These are phyloP conservation scores for Cyberlindnera nakhonratchasimensis DNA, from an alignment of 805 yeast species.

Conservation along the genomic window DNA sequence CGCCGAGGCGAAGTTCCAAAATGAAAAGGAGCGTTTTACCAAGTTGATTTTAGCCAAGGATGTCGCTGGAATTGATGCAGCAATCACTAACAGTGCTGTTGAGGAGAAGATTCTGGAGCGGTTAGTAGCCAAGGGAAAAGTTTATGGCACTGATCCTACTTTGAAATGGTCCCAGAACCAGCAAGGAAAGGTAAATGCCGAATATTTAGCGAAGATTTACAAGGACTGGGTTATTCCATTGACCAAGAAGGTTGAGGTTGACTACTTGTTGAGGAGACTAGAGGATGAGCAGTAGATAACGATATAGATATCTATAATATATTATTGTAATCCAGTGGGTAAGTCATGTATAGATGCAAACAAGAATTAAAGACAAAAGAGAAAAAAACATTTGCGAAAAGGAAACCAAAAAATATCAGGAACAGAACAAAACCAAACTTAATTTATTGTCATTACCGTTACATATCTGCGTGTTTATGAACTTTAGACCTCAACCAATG, in stretches of 20 bases:
- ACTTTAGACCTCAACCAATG: slow-evolving; percentile 10
- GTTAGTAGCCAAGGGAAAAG: slow-evolving; percentile 73
- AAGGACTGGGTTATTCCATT: slow-evolving; percentile 87
- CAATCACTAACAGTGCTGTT: slow-evolving; percentile 84
- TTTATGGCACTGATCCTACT: slow-evolving; percentile 87
- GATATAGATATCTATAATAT: background rate
- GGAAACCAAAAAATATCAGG: background rate
- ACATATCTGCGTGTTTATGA: too few species aligned
- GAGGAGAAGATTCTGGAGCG: slow-evolving; percentile 81
- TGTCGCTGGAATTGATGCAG: slow-evolving; percentile 65
- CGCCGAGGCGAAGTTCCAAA: slow-evolving; percentile 87
- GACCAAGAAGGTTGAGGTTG: slow-evolving; percentile 94
- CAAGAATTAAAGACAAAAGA: too few species aligned
- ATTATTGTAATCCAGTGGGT: background rate
- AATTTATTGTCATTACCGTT: too few species aligned
- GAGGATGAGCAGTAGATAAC: slow-evolving; percentile 41
- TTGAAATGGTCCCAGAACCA: slow-evolving; percentile 62
- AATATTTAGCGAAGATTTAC: slow-evolving; percentile 77
- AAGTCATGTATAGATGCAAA: too few species aligned
- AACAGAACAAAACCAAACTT: too few species aligned
- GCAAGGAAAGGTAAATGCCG: slow-evolving; percentile 77
- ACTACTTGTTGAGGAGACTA: slow-evolving; percentile 78
- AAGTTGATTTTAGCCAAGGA: slow-evolving; percentile 64
- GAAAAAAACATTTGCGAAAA: too few species aligned
- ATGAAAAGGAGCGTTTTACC: slow-evolving; percentile 60